phyloP scores from a whole-genome alignment of 495 filamentous ascomycete genomes.

The Talaromyces ruber region DNA sequence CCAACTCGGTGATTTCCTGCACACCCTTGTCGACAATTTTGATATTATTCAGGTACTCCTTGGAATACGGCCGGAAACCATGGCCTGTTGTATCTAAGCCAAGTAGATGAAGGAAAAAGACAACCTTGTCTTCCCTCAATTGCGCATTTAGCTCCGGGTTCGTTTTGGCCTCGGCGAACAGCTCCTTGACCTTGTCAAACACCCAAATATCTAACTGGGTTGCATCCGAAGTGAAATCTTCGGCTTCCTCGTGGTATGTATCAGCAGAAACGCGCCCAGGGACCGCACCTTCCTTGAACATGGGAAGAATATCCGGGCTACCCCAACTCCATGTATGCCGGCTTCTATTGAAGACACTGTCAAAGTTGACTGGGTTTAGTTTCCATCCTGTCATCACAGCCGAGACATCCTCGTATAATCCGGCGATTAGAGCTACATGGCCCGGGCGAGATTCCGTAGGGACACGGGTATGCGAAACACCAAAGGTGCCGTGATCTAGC shows the following conservation, averaged over 20 bases:
- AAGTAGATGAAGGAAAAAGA: slow-evolving; percentile 96
- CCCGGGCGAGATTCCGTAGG: slow-evolving; percentile 96
- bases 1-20: slow-evolving; percentile 67
- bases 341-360: slow-evolving; percentile 96
- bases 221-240: slow-evolving; percentile 84
- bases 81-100: slow-evolving; percentile 94
- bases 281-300: slow-evolving; percentile 94
- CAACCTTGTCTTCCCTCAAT: slow-evolving; percentile 74
- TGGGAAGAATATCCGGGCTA: slow-evolving; percentile 92
- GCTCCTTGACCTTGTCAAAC: slow-evolving; percentile 80
- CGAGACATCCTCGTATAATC: slow-evolving; percentile 96
- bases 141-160: slow-evolving; percentile 69
- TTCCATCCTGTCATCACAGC: slow-evolving; percentile 98
- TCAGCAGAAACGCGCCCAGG: slow-evolving; percentile 78
- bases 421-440: slow-evolving; percentile 96
- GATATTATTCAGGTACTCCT: slow-evolving; percentile 92
- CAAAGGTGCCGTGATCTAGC: slow-evolving; percentile 89
- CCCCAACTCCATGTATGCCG: slow-evolving; percentile 99
- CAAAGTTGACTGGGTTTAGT: slow-evolving; percentile 95
- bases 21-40: slow-evolving; percentile 89
- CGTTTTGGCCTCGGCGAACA: slow-evolving; percentile 70
- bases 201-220: slow-evolving; percentile 85
- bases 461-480: slow-evolving; percentile 94
- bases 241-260: slow-evolving; percentile 72
- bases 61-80: slow-evolving; percentile 80